A percentile compares a stretch with the other conserved stretches of the same genome.
These are phyloP conservation scores for Podospora pseudoanserina DNA, from an alignment of 495 filamentous ascomycete genomes.

Conservation along the genomic window DNA sequence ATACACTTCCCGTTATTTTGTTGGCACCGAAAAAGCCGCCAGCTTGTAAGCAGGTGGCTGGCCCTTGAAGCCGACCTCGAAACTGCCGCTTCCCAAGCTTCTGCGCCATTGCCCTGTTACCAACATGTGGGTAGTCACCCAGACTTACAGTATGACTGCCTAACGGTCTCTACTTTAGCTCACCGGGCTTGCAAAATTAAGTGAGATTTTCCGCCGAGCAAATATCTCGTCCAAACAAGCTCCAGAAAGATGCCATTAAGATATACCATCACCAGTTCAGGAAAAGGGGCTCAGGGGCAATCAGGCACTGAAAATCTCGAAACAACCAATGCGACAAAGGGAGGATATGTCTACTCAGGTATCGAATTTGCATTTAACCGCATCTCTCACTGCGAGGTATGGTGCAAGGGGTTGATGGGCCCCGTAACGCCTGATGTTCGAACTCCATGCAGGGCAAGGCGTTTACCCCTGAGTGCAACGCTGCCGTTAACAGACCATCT, in stretches of 20 bases:
- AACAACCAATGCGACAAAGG: not conserved
- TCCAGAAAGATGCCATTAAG: not conserved
- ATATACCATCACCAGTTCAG: not conserved
- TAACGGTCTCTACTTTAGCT: not conserved
- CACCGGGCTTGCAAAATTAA: not conserved
- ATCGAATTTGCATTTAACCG: slow-evolving; percentile 15
- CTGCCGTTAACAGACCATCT: not conserved
- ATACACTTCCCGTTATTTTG: not conserved
- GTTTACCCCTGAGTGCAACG: slow-evolving; percentile 3
- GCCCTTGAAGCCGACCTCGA: not conserved
- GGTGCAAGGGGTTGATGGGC: slow-evolving; percentile 9
- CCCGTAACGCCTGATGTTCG: slow-evolving; percentile 17
- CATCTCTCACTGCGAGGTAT: not conserved
- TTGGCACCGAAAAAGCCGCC: not conserved
- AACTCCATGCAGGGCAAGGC: not conserved
- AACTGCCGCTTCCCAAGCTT: not conserved
- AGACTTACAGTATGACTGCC: not conserved
- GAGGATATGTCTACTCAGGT: not conserved
- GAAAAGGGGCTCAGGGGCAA: not conserved
- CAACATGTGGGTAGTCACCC: not conserved
- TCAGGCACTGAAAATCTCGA: not conserved
- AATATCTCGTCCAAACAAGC: not conserved
- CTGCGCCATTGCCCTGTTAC: not conserved
- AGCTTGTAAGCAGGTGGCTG: not conserved
- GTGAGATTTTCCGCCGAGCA: not conserved